These are phyloP conservation scores for Penicillium corylophilum DNA, from an alignment of 2,329 filamentous ascomycete genomes.

Conservation along the genomic window DNA sequence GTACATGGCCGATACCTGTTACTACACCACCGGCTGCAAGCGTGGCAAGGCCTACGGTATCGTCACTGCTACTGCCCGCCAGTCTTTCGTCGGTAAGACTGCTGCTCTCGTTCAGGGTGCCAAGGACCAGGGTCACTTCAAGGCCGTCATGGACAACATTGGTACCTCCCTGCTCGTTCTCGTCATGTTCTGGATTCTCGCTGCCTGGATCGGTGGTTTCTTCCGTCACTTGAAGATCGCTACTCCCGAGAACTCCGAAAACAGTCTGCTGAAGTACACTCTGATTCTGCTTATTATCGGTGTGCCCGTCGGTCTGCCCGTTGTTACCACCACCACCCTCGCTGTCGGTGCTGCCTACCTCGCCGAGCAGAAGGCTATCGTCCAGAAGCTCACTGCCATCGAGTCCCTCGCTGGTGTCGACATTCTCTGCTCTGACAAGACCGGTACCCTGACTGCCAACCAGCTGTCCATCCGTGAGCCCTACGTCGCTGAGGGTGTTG, in stretches of 20 bases:
- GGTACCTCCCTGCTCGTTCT: constrained; percentile 71
- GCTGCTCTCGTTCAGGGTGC: constrained; percentile 72
- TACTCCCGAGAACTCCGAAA: constrained; percentile 52
- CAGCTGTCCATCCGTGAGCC: constrained; percentile 75
- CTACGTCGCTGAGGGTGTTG: constrained; percentile 72
- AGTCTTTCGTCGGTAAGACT: constrained; percentile 75
- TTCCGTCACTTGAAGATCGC: constrained; percentile 66
- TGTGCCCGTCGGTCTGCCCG: constrained; percentile 76
- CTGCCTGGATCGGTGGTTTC: constrained; percentile 76
- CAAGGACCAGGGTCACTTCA: constrained; percentile 75
- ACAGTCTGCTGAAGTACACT: constrained; percentile 67
- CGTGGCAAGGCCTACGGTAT: constrained; percentile 73
- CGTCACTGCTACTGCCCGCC: constrained; percentile 64
- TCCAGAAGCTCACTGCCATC: constrained; percentile 76
- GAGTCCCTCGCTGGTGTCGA: constrained; percentile 74
- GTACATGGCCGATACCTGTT: constrained; percentile 70
- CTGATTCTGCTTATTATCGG: constrained; percentile 73
- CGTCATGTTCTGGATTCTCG: constrained; percentile 74
- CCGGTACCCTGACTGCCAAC: constrained; percentile 62
- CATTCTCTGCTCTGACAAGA: constrained; percentile 79
- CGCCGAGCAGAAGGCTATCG: constrained; percentile 74
- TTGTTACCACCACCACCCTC: constrained; percentile 74
- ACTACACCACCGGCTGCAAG: constrained; percentile 81
- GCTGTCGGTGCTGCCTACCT: constrained; percentile 76
- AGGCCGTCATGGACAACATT: constrained; percentile 81